These are phyloP conservation scores for Colletotrichum sp. DNA, from an alignment of 2,329 filamentous ascomycete genomes.

Conservation along the genomic window DNA sequence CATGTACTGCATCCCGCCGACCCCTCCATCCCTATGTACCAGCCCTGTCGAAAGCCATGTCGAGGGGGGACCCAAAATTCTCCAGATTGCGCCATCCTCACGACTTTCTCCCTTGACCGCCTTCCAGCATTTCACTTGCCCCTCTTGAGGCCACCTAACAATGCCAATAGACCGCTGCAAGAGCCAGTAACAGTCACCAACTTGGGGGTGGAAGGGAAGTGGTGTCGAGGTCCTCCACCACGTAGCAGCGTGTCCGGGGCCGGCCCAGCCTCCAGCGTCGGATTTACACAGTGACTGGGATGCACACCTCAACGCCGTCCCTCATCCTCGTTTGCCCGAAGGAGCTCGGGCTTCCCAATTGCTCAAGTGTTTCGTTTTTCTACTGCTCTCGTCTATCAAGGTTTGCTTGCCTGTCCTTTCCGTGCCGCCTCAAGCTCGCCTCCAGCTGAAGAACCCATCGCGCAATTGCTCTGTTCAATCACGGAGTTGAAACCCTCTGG, in stretches of 20 bases:
- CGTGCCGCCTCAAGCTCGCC: neutral
- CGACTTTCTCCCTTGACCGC: constrained; percentile 17
- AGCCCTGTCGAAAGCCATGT: constrained; percentile 5
- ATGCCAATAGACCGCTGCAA: neutral
- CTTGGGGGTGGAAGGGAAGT: neutral
- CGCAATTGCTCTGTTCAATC: neutral
- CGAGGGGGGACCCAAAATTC: constrained; percentile 14
- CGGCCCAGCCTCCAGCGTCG: neutral
- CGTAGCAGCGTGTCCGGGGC: neutral
- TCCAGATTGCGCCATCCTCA: constrained; percentile 22
- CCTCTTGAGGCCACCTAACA: constrained; percentile 4
- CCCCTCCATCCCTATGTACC: constrained; percentile 19
- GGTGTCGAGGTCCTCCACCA: neutral
- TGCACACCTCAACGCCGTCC: neutral
- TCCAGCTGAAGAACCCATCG: neutral
- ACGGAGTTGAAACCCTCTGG: constrained; percentile 7
- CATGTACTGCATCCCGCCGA: constrained; percentile 3
- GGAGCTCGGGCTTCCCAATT: neutral
- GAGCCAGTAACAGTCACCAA: neutral
- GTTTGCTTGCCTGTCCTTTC: neutral
- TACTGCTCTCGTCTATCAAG: neutral
- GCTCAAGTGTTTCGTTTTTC: neutral
- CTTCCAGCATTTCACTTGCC: constrained; percentile 3
- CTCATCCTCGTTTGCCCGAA: neutral
- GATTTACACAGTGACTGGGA: constrained; percentile 14